Evolutionary conservation across 805 yeast species (phyloP), one percentile per base, ranked within the genome.

Genomic region (Candida montana): DNA sequence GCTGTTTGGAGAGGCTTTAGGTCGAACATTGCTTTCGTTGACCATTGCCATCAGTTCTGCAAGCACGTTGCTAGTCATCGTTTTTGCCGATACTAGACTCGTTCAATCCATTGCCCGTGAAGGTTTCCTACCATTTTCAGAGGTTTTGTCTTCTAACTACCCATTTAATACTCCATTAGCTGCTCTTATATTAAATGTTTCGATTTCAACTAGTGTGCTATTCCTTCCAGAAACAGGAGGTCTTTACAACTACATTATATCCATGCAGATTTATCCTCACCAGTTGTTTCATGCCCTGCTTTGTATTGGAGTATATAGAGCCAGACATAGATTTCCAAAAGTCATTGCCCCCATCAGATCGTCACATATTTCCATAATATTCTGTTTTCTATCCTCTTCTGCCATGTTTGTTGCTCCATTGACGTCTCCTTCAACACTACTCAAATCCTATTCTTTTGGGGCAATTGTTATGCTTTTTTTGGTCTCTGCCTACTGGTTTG

Each of bases 71-170:
- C 67, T 77, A 50, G 82, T 78, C 13, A 79, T 77, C 2, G 51
- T 75, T 11, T 79, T 75, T 54, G 71, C 78, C 9, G 68, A 74
- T 17, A 74, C 82, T 0, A 63, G 83, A 49, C 69, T 74, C 55
- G 74, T 73, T 42, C 84, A 79, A 54, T 81, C 75, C 53, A 73
- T 73, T 7, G 77, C 78, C 48, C 61, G 80, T 35, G 83, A 78
- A 48, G 83, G 83, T 0, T 74, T 65, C 43, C 55, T 78, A 15
- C 84, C 84, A 3, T 72, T 65, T 37, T 72, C 81, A 2, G 54
- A 51, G 28, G 52, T 63, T 27, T 63, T 78, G 71, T 72, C 81
- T 1, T 72, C 76, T 13, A 77, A 78, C 46, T 67, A 71, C 67
- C 81, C 82, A 2, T 62, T 58, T 46, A 73, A 72, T 20, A 75